phyloP scores from a whole-genome alignment of 2,329 filamentous ascomycete genomes.

The Penicillium sp. region DNA sequence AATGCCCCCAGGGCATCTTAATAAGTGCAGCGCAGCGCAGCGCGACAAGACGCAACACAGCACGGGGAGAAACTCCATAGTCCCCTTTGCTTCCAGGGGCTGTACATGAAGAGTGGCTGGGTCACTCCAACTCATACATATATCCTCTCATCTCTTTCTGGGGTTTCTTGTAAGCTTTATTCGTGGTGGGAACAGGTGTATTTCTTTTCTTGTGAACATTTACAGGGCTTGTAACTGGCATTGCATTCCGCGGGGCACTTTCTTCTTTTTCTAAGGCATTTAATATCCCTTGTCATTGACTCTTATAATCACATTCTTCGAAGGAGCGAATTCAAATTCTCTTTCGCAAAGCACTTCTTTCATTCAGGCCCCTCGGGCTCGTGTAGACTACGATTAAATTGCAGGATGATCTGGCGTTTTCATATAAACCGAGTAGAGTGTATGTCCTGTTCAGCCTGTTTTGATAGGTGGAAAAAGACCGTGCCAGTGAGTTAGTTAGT shows the following conservation, averaged over 20 bases:
- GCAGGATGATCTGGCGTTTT: neutral
- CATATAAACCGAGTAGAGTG: neutral
- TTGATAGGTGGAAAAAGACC: slow-evolving; percentile 22
- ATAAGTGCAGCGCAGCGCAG: slow-evolving; percentile 18
- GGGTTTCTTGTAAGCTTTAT: slow-evolving; percentile 1
- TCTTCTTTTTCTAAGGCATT: slow-evolving; percentile 18
- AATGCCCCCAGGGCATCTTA: slow-evolving; percentile 11
- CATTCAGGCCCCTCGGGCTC: neutral
- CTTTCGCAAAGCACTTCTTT: neutral
- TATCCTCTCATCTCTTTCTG: neutral
- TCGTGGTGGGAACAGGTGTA: neutral
- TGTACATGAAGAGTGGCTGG: slow-evolving; percentile 26
- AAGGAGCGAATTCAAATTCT: neutral
- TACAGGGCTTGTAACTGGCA: slow-evolving; percentile 24
- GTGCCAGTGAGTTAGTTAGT: neutral
- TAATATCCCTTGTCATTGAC: slow-evolving; percentile 11
- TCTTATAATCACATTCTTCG: neutral
- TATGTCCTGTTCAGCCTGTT: neutral
- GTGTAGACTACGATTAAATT: neutral
- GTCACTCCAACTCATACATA: slow-evolving; percentile 23
- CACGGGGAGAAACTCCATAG: neutral
- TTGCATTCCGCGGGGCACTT: slow-evolving; percentile 23
- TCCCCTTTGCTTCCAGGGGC: neutral
- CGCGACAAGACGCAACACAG: no score
- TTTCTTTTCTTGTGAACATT: slow-evolving; percentile 8